Conservation (phyloP, 2,329 filamentous ascomycete genomes). For the Calcarisporium arbuscula region DNA sequence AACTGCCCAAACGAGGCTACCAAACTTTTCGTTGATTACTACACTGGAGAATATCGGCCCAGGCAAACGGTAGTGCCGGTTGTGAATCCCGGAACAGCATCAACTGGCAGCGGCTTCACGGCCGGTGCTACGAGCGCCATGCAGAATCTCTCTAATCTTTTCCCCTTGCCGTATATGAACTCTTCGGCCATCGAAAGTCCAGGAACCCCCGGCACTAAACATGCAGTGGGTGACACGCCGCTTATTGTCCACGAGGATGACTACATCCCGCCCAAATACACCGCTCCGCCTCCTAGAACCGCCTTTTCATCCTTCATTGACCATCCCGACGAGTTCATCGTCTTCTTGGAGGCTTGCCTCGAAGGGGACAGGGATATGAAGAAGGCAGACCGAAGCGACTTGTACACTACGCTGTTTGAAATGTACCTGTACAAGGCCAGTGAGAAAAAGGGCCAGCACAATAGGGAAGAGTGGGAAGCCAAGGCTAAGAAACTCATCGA, state of each 20-base stretch:
- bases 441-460: constrained; percentile 57
- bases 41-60: constrained; percentile 76
- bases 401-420: constrained; percentile 94
- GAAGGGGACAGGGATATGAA: constrained; percentile 64
- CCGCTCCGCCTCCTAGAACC: constrained; percentile 72
- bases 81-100: constrained; percentile 28
- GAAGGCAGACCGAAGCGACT: constrained; percentile 70
- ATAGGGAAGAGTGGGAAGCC: constrained; percentile 76
- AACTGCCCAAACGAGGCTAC: constrained; percentile 80
- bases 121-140: constrained; percentile 67
- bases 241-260: constrained; percentile 45
- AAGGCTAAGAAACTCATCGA: constrained; percentile 89
- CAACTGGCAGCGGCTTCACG: constrained; percentile 38
- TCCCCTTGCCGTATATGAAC: constrained; percentile 82
- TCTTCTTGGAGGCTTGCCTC: constrained; percentile 85
- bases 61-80: constrained; percentile 49
- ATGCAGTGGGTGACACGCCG: constrained; percentile 44
- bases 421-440: constrained; percentile 93
- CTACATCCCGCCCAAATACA: constrained; percentile 53
- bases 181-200: constrained; percentile 43
- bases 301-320: constrained; percentile 97
- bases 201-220: constrained; percentile 41
- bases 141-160: constrained; percentile 76
- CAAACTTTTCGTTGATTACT: constrained; percentile 88
- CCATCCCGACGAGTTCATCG: constrained; percentile 84